Evolutionary conservation across 2,329 filamentous ascomycete species (phyloP).

Genomic region (Berkeleyomyces rouxiae): DNA sequence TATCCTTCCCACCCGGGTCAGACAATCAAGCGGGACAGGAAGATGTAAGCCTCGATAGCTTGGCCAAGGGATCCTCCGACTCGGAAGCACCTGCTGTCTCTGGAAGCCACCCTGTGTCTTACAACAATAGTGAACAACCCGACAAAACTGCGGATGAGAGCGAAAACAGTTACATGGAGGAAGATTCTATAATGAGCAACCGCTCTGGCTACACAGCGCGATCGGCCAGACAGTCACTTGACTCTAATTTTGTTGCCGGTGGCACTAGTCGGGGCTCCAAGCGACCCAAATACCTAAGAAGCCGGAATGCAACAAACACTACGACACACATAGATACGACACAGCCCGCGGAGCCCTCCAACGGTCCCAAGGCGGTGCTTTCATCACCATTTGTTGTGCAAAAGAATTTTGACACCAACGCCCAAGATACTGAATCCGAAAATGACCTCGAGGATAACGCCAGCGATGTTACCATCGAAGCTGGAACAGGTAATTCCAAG

Average conservation of each 20-base stretch:
- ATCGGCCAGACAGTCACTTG: slow-evolving; percentile 1
- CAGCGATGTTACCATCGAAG: slow-evolving; percentile 56
- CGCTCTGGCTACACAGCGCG: background rate
- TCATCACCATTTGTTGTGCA: background rate
- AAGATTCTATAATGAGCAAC: slow-evolving; percentile 9
- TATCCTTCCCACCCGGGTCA: background rate
- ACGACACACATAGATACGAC: no score
- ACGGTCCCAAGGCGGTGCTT: background rate
- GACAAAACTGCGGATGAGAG: background rate
- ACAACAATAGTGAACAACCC: background rate
- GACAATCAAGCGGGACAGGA: background rate
- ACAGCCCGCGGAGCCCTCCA: background rate
- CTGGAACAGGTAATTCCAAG: slow-evolving; percentile 22
- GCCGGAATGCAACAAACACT: slow-evolving; percentile 5
- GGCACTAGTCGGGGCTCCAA: slow-evolving; percentile 6
- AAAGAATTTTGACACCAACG: slow-evolving; percentile 22
- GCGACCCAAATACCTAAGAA: slow-evolving; percentile 13
- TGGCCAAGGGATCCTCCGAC: background rate
- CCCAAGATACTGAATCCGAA: background rate
- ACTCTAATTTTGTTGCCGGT: background rate
- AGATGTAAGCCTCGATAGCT: slow-evolving; percentile 3
- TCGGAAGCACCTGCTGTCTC: background rate
- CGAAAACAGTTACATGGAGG: slow-evolving; percentile 10
- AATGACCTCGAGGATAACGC: slow-evolving; percentile 41
- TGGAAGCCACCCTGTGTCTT: no score